Base-by-base conservation (phyloP, 179 eudicot species). In the Drosera spatulata region DNA sequence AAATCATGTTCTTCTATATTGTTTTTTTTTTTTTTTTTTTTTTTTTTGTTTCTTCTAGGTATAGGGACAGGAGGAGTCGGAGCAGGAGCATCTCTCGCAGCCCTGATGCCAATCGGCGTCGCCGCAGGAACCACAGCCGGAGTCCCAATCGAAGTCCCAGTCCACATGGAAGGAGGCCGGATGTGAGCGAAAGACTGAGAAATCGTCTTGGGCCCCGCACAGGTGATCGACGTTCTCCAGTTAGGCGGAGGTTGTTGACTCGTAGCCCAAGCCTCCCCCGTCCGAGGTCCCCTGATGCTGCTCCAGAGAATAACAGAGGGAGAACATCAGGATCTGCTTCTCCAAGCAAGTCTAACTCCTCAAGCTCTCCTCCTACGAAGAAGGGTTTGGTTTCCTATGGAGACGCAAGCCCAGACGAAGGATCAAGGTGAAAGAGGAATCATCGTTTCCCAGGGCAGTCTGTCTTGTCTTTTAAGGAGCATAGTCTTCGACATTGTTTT, bases 301-400 rank as follows among this genome's bases (percentile, higher is more conserved):
- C 48, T 59, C 58, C 74, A 9, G 56, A 44, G 54, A 73, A 58
- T 69, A 71, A 60, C 37, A 52, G 64, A 15, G 51, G 66, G 15
- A 81, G 77, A 62, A 68, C 40, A 11, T 37, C 12, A 10, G 33
- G 5, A 38, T 10, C 60, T 7, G 71, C 51, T 39, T 60, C 85
- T 10, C 79, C 84, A 3, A 66, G 60, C 58, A 72, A 61, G 65
- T 82, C 95, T 10, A 52, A 22, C 33, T 22, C 68, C 41, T 88
- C 98, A n/a, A 86, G 83, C 79, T 84, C 96, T 54, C 95, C 90
- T 40, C 73, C 66, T 13, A 80, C 71, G 53, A 81, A 71, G 60
- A 80, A 79, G 67, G 95, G 96, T 58, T 75, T 93, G 71, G 99
- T 93, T 12, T 79, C 95, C 40, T 93, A 93, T 57, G 99, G 81